Base-by-base conservation (phyloP, 306 rosid species). In the Rubus idaeus region DNA sequence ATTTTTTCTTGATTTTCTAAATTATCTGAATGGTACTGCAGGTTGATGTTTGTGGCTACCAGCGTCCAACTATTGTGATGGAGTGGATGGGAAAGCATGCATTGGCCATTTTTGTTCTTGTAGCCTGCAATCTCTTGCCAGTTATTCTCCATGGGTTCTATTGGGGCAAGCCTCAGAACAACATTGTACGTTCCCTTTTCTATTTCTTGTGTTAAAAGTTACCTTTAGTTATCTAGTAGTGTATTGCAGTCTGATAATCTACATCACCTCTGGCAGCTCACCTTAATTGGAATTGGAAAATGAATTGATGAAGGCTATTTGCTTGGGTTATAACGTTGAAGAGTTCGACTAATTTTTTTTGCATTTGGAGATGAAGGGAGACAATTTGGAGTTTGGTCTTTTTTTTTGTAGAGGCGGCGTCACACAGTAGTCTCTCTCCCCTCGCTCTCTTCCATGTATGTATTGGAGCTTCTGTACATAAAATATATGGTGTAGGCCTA, bases 81-180 rank as follows among this genome's bases (percentile, higher is more conserved):
- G 90, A 96, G 87, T 96, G 97, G 99, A 89, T 91, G 88, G 99
- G 99, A 18, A 87, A 58, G 91, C 97, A 96, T 81, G 99, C 99
- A 7, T 80, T 96, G 64, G 81, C 88, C 83, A 92, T 96, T 39
- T 96, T 79, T 75, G 66, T 87, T 61, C 88, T 96, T 14, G 88
- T 89, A 1, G 98, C 97, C 75, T 89, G 99, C 96, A 92, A 96
- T 12, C 77, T 96, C 68, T 79, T 96, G 53, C 99, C 99, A 11
- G 80, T 96, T 78, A 51, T 92, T 80, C 77, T 96, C 66, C 97
- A 88, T 74, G 99, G 99, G 68, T 88, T 92, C 74, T 96, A 89
- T 35, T 91, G 92, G 91, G 83, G 87, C 71, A 82, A 73, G 57
- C 99, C 99, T 77, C 89, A 37, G 71, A 91, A 92, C 56, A 92